Conservation (phyloP, 345 rosid species). For the Balakata baccata region DNA sequence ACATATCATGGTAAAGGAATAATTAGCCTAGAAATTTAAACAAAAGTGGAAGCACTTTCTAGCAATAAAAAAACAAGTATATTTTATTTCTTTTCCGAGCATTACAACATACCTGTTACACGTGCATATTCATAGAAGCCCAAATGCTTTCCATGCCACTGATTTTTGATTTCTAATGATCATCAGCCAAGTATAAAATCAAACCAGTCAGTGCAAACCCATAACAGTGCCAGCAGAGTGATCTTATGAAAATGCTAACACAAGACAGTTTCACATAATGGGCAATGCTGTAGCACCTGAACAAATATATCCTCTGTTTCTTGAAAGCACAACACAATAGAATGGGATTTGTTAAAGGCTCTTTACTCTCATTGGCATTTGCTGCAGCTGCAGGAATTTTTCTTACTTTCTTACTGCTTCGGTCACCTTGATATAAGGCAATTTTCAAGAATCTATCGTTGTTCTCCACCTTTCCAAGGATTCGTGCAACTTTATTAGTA, state of each 20-base stretch:
- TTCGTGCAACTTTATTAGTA: constrained; percentile 85
- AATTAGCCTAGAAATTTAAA: background rate
- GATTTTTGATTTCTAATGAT: background rate
- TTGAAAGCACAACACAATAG: constrained; percentile 90
- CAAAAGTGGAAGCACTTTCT: too few species aligned
- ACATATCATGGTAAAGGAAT: background rate
- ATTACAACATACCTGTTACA: background rate
- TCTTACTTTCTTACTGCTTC: constrained; percentile 78
- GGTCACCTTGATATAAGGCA: constrained; percentile 92
- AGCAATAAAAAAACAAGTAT: background rate
- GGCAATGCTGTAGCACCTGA: constrained; percentile 51
- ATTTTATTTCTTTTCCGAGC: background rate
- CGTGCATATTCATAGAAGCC: background rate
- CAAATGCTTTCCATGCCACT: background rate
- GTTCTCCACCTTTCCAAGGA: constrained; percentile 92
- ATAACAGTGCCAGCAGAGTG: background rate
- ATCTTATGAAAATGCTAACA: background rate
- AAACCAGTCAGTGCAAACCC: background rate
- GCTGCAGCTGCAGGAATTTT: constrained; percentile 85
- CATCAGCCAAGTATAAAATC: background rate
- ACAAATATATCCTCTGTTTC: constrained; percentile 86
- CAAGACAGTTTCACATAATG: background rate
- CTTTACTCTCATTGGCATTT: constrained; percentile 93
- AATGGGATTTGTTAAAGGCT: constrained; percentile 83
- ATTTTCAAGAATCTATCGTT: constrained; percentile 83